A percentile compares a stretch with the other conserved stretches of the same genome.
Conservation (phyloP, 2,329 filamentous ascomycete genomes). For the Massarina eburnea region DNA sequence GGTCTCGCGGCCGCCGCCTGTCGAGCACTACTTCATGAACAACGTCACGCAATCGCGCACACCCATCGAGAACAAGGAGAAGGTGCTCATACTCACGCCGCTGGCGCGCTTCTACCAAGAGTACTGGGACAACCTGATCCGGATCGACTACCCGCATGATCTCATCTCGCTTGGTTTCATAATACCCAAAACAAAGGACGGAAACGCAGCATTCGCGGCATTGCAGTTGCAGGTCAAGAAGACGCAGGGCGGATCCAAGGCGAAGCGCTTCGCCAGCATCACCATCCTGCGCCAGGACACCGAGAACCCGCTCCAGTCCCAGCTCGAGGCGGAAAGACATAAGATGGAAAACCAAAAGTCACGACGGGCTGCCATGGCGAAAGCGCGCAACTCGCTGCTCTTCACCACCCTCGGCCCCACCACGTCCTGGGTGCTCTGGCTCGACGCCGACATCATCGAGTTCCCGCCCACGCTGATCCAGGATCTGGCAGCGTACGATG, state of each 20-base stretch:
- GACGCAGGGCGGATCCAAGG: constrained; percentile 80
- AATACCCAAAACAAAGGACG: constrained; percentile 88
- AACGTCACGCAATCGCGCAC: constrained; percentile 81
- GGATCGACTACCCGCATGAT: constrained; percentile 86
- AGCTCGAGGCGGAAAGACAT: constrained; percentile 86
- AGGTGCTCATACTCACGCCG: constrained; percentile 87
- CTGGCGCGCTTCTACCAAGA: constrained; percentile 89
- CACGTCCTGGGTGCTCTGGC: constrained; percentile 96
- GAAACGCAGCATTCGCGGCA: constrained; percentile 79
- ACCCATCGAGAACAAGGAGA: constrained; percentile 78
- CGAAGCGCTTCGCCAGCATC: constrained; percentile 85
- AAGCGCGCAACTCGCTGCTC: constrained; percentile 88
- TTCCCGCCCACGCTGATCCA: constrained; percentile 83
- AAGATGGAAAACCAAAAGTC: constrained; percentile 88
- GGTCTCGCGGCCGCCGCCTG: constrained; percentile 71
- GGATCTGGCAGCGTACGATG: constrained; percentile 83
- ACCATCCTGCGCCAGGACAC: constrained; percentile 96
- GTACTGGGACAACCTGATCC: constrained; percentile 93
- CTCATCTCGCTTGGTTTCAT: constrained; percentile 96
- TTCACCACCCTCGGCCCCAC: constrained; percentile 91
- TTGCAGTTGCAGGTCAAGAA: constrained; percentile 83
- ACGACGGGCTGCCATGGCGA: constrained; percentile 85
- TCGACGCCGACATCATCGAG: constrained; percentile 90
- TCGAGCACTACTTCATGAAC: constrained; percentile 93
- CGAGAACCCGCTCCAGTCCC: constrained; percentile 75